phyloP scores from a whole-genome alignment of 2,329 filamentous ascomycete species.

The Stylonectria norvegica region DNA sequence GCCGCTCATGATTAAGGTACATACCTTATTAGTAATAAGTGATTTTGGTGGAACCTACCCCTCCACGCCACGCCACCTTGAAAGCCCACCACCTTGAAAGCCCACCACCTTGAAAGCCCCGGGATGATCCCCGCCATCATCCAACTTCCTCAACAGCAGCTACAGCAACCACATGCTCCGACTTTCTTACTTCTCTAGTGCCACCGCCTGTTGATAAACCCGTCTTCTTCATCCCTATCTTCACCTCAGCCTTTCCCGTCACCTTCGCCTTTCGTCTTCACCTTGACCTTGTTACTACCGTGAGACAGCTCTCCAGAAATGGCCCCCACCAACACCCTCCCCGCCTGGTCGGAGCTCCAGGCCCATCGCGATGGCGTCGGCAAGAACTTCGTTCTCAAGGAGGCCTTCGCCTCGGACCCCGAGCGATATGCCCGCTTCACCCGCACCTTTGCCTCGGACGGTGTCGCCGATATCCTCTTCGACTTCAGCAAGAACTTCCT shows the following conservation, averaged over 20 bases:
- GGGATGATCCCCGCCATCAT: no score
- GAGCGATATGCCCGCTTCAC: constrained; percentile 87
- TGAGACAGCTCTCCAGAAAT: constrained; percentile 43
- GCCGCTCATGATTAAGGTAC: no score
- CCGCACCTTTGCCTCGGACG: constrained; percentile 77
- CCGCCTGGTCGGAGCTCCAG: constrained; percentile 87
- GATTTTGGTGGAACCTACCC: constrained; percentile 12
- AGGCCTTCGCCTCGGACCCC: constrained; percentile 85
- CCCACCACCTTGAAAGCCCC: no score
- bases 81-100: no score
- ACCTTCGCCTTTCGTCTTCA: constrained; percentile 1
- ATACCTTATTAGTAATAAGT: no score
- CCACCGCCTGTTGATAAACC: no score
- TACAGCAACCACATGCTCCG: no score
- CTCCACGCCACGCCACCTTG: constrained; percentile 16
- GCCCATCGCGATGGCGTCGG: constrained; percentile 82
- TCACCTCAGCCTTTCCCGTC: background rate
- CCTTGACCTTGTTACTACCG: constrained; percentile 8
- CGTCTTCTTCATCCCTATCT: no score
- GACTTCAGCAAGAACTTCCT: constrained; percentile 99
- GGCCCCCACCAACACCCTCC: constrained; percentile 80
- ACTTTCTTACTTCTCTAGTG: no score
- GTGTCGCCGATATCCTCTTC: constrained; percentile 84
- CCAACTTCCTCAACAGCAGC: no score
- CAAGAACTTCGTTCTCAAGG: constrained; percentile 88